Evolutionary conservation across 345 rosid genomes (phyloP), one percentile per base, ranked within the genome.

Genomic region (Arabidopsis suecica): DNA sequence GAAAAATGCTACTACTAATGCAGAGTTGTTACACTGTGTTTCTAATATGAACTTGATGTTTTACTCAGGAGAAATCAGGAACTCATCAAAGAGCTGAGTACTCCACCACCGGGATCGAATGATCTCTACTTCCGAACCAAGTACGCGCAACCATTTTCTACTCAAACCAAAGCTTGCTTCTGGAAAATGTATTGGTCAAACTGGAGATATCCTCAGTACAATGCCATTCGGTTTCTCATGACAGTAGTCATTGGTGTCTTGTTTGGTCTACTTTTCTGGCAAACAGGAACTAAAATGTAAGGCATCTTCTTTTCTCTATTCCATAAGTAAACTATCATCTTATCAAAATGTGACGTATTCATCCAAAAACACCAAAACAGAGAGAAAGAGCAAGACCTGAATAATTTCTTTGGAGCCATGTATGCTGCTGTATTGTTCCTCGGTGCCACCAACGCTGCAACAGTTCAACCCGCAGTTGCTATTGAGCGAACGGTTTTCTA

Each of bases 261-360:
- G 36, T 89, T 92, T 36, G 97, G 97, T 51, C 80, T 91, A 7
- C 83, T 92, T 60, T 92, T 92, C 75, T 92, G 96, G 97, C 61
- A 87, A 53, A 88, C 86, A 56, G 87, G 98, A 76, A 68, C 78
- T 0, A 67, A 80, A 61, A 73, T 58, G 94, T 89, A 83, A 79
- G 87, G 34, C 23, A 28, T 4, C 3, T 55, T 55, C 23, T 20
- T 36, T 13, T 32, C 36, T 56, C 2, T 40, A 2, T 40, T 34
- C 5, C 42, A 16, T 57, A 58, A 55, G 36, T 11, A 49, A 49
- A 60, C 42, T 41, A 53, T 42, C 12, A 33, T 77, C 8, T 20
- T 5, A 36, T 18, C 16, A 13, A 56, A 74, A 45, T 14, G n/a
- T 69, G n/a, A 61, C 22, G 2, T 6, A 49, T 3, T 59, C 41